Evolutionary conservation across 352 stramenopile genomes (phyloP).

Genomic region (Sclerospora graminicola): DNA sequence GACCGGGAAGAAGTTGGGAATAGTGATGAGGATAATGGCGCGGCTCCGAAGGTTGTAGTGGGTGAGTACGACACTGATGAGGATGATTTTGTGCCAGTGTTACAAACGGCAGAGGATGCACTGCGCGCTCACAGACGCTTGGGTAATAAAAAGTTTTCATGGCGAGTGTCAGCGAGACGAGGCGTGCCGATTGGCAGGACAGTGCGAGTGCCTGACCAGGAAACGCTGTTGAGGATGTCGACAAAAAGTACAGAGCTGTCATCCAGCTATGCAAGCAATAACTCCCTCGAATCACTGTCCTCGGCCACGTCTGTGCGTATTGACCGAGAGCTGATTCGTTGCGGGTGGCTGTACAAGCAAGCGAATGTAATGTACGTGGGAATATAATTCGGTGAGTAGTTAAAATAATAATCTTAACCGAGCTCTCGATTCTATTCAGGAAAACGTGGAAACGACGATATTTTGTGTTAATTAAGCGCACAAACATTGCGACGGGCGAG

Average conservation of each 20-base stretch:
- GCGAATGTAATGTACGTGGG: slow-evolving; percentile 42
- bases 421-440: slow-evolving; percentile 14
- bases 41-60: slow-evolving; percentile 21
- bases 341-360: slow-evolving; percentile 51
- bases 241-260: slow-evolving; percentile 23
- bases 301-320: slow-evolving; percentile 23
- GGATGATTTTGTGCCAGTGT: slow-evolving; percentile 50
- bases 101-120: slow-evolving; percentile 60
- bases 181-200: slow-evolving; percentile 15
- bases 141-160: slow-evolving; percentile 43
- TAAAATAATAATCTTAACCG: too few relatives aligned
- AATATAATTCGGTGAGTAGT: not conserved
- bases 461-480: slow-evolving; percentile 79
- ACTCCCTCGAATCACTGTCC: slow-evolving; percentile 25
- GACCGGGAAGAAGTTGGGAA: slow-evolving; percentile 21
- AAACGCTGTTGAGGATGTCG: slow-evolving; percentile 46
- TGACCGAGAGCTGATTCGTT: slow-evolving; percentile 36
- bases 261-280: slow-evolving; percentile 25
- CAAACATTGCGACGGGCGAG: slow-evolving; percentile 51
- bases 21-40: slow-evolving; percentile 22
- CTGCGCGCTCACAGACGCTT: slow-evolving; percentile 20
- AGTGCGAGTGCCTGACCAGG: slow-evolving; percentile 28
- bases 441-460: slow-evolving; percentile 85
- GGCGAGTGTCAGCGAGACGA: slow-evolving; percentile 23
- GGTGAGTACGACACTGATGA: slow-evolving; percentile 32